A percentile compares a stretch with the other conserved stretches of the same genome.
Conservation (phyloP, 495 filamentous ascomycete species). For the Xylaria scruposa region DNA sequence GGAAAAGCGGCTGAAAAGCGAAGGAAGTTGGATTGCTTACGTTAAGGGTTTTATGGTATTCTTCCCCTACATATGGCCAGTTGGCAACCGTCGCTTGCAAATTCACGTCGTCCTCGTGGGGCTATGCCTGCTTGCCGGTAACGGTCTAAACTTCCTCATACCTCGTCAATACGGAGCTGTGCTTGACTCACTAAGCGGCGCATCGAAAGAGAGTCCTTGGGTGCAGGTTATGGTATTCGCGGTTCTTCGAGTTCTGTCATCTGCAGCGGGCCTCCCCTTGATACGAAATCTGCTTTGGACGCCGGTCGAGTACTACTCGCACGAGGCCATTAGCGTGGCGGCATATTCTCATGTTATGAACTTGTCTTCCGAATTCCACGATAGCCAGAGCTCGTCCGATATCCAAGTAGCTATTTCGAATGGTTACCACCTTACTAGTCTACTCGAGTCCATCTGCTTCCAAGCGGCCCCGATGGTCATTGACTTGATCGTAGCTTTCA, state of each 20-base stretch:
- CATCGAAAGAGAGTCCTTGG: constrained; percentile 56
- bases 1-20: constrained; percentile 63
- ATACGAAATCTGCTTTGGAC: constrained; percentile 68
- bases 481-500: constrained; percentile 72
- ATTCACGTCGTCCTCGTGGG: constrained; percentile 62
- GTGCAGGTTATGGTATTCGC: constrained; percentile 61
- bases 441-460: constrained; percentile 73
- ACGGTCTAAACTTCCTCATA: constrained; percentile 68
- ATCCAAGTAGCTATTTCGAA: constrained; percentile 70
- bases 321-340: constrained; percentile 64
- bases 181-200: constrained; percentile 58
- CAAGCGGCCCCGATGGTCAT: constrained; percentile 71
- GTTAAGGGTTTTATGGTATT: constrained; percentile 68
- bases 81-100: constrained; percentile 61
- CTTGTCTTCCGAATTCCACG: constrained; percentile 81
- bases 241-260: constrained; percentile 59
- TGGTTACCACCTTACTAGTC: constrained; percentile 65
- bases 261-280: constrained; percentile 62
- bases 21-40: constrained; percentile 70
- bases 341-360: constrained; percentile 79
- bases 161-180: constrained; percentile 72
- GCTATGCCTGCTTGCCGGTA: constrained; percentile 65
- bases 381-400: constrained; percentile 74
- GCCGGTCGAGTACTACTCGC: constrained; percentile 69
- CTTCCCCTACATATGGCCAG: constrained; percentile 70